Percentiles rank a stretch among this genome's conserved stretches.
phyloP scores from a whole-genome alignment of 805 yeast genomes.

The Metschnikowia matae region DNA sequence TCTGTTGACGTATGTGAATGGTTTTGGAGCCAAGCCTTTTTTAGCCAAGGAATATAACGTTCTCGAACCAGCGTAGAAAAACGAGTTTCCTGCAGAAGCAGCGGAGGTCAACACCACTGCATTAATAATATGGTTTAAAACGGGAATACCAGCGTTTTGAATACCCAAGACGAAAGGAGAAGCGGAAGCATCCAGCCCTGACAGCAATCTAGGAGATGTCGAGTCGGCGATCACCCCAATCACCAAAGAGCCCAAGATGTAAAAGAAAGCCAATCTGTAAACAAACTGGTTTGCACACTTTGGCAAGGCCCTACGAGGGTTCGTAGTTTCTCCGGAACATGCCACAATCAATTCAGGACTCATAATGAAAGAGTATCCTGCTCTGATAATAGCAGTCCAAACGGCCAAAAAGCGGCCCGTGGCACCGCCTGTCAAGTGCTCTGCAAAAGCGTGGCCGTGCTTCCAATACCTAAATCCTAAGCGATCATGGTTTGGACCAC shows the following conservation, averaged over 20 bases:
- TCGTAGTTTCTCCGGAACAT: slow-evolving; percentile 55
- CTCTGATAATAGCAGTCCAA: slow-evolving; percentile 26
- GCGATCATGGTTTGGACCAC: slow-evolving; percentile 20
- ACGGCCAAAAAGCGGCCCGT: slow-evolving; percentile 21
- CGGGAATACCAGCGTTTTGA: slow-evolving; percentile 60
- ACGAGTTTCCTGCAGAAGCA: slow-evolving; percentile 29
- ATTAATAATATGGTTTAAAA: slow-evolving; percentile 74
- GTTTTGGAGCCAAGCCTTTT: slow-evolving; percentile 17
- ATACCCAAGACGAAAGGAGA: slow-evolving; percentile 83
- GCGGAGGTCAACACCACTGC: slow-evolving; percentile 69
- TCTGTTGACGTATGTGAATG: slow-evolving; percentile 27
- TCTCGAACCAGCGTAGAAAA: slow-evolving; percentile 19
- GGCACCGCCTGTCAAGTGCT: slow-evolving; percentile 37
- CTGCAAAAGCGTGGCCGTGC: slow-evolving; percentile 33
- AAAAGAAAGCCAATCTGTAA: slow-evolving; percentile 44
- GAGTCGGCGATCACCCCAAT: slow-evolving; percentile 38
- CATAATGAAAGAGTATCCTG: slow-evolving; percentile 26
- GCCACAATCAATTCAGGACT: slow-evolving; percentile 53
- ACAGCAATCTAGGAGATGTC: slow-evolving; percentile 21
- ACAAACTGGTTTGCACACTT: slow-evolving; percentile 59
- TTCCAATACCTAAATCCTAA: slow-evolving; percentile 21
- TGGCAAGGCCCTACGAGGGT: slow-evolving; percentile 57
- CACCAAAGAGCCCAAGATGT: slow-evolving; percentile 37
- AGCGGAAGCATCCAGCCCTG: slow-evolving; percentile 50
- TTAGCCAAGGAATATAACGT: slow-evolving; percentile 17